These are phyloP conservation scores for Ascocoryne sarcoides DNA, from an alignment of 2,329 filamentous ascomycete species.

Conservation along the genomic window DNA sequence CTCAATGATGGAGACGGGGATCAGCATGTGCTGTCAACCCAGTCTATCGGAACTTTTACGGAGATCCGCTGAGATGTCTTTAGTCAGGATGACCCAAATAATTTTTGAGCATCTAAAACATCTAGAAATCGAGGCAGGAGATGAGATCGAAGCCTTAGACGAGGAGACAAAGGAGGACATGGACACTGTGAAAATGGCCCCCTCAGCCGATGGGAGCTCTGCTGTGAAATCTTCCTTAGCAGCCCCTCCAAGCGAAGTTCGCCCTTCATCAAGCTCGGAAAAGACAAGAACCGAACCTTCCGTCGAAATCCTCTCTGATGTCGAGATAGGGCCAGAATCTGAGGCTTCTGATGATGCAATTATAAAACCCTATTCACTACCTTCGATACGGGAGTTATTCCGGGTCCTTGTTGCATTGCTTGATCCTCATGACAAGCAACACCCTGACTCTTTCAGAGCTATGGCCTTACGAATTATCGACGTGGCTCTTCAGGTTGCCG, in stretches of 20 bases:
- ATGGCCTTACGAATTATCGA: conserved; percentile 98
- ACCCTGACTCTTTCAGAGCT: conserved; percentile 90
- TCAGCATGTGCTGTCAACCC: conserved; percentile 94
- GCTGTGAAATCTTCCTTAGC: conserved; percentile 45
- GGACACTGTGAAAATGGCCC: conserved; percentile 76
- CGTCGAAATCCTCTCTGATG: conserved; percentile 20
- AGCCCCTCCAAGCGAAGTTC: conserved; percentile 30
- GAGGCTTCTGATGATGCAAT: conserved; percentile 35
- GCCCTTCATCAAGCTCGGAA: conserved; percentile 36
- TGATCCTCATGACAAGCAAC: conserved; percentile 84
- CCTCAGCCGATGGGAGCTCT: conserved; percentile 57
- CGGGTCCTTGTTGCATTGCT: conserved; percentile 87
- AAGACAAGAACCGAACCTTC: conserved; percentile 23
- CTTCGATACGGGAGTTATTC: conserved; percentile 90
- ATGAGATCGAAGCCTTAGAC: conserved; percentile 57
- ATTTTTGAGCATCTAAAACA: conserved; percentile 92
- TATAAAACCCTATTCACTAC: conserved; percentile 83
- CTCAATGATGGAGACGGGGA: conserved; percentile 97
- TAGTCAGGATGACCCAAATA: conserved; percentile 98
- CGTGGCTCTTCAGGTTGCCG: conserved; percentile 91
- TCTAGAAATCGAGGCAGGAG: conserved; percentile 66
- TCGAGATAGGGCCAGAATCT: conserved; percentile 21
- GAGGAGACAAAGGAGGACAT: conserved; percentile 58
- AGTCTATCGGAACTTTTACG: conserved; percentile 84
- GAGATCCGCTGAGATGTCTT: conserved; percentile 87